A percentile compares a stretch with the other conserved stretches of the same genome.
Conservation (phyloP, 1,284 basidiomycete species). For the Malassezia arunalokei region DNA sequence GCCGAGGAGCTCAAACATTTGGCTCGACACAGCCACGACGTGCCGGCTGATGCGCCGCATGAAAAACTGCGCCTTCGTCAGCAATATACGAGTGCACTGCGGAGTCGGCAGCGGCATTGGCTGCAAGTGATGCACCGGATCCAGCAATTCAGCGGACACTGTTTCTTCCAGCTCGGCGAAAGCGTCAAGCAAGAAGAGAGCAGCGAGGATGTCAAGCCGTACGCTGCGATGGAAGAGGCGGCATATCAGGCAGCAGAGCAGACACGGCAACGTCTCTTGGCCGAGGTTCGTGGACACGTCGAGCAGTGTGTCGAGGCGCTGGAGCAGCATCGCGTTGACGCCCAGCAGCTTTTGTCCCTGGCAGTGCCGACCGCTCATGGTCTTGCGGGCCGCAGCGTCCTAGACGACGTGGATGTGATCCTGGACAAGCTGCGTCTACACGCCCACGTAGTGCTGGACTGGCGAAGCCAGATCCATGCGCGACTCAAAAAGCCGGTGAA, state of each 20-base stretch:
- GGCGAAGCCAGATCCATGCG: slow-evolving; percentile 25
- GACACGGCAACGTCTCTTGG: slow-evolving; percentile 27
- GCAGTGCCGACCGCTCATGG: neutral
- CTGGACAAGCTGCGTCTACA: slow-evolving; percentile 21
- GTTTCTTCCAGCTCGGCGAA: slow-evolving; percentile 35
- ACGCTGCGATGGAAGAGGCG: slow-evolving; percentile 19
- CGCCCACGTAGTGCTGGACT: slow-evolving; percentile 23
- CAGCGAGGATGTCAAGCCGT: neutral
- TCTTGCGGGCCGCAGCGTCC: neutral
- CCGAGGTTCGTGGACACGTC: slow-evolving; percentile 23
- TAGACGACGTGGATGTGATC: slow-evolving; percentile 1
- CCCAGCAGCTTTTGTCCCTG: neutral
- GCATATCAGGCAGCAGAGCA: slow-evolving; percentile 33
- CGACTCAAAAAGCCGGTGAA: slow-evolving; percentile 31
- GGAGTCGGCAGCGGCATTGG: slow-evolving; percentile 20
- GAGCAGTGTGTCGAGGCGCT: slow-evolving; percentile 11
- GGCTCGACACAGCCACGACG: neutral
- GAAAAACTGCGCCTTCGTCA: slow-evolving; percentile 13
- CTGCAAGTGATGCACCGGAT: slow-evolving; percentile 32
- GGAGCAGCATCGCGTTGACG: neutral
- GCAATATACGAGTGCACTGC: slow-evolving; percentile 19
- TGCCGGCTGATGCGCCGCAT: slow-evolving; percentile 4
- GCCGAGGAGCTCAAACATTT: slow-evolving; percentile 18
- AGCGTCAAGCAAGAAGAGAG: neutral
- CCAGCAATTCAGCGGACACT: slow-evolving; percentile 33